These are phyloP conservation scores for Lasiosphaeriaceae sp. DNA, from an alignment of 495 filamentous ascomycete species.

Conservation along the genomic window DNA sequence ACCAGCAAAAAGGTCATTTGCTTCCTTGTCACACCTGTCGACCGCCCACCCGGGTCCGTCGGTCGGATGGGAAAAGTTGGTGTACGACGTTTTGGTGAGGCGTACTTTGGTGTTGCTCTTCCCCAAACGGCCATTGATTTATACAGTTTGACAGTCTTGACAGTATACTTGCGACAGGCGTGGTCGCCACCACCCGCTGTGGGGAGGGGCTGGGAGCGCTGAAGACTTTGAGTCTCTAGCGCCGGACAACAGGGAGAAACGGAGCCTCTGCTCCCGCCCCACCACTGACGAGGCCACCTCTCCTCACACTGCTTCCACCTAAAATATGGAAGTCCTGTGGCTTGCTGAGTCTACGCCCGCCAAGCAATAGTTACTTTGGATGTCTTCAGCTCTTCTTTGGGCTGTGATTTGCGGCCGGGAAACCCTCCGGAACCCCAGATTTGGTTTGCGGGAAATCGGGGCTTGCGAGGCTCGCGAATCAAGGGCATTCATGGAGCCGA, in stretches of 20 bases:
- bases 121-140: conserved; percentile 5
- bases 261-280: too few relatives aligned
- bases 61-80: not conserved
- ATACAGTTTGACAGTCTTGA: too few relatives aligned
- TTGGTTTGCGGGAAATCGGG: not conserved
- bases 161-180: not conserved
- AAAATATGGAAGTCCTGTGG: too few relatives aligned
- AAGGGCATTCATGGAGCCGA: too few relatives aligned
- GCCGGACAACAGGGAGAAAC: too few relatives aligned
- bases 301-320: too few relatives aligned
- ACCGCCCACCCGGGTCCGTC: too few relatives aligned
- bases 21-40: not conserved
- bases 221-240: too few relatives aligned
- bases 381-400: not conserved
- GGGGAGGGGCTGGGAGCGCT: not conserved
- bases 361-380: not conserved
- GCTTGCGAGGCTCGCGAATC: not conserved
- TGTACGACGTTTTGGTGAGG: conserved; percentile 14
- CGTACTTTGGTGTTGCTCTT: not conserved
- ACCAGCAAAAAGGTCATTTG: not conserved
- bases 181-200: conserved; percentile 4
- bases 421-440: not conserved
- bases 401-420: not conserved
- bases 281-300: too few relatives aligned
- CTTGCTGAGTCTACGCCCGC: not conserved